Percentiles rank a stretch among this genome's conserved stretches.
phyloP scores from a whole-genome alignment of 2,329 filamentous ascomycete genomes.

The Fusarium pininemorale region DNA sequence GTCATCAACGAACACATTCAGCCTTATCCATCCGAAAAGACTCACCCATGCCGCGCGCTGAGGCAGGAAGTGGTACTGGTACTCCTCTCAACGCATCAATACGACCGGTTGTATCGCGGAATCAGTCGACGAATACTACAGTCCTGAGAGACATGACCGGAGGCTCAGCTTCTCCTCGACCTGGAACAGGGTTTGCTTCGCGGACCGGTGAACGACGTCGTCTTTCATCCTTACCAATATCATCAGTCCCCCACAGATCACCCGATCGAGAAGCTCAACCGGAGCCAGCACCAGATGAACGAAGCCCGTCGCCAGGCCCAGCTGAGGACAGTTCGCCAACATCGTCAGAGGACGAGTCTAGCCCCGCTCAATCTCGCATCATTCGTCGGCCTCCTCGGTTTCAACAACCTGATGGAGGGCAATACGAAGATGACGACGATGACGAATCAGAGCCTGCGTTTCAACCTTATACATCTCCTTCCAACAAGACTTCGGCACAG shows the following conservation, averaged over 20 bases:
- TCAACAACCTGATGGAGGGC: slow-evolving; percentile 49
- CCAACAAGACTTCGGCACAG: slow-evolving; percentile 49
- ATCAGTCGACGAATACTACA: slow-evolving; percentile 58
- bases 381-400: slow-evolving; percentile 68
- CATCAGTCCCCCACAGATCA: slow-evolving; percentile 38
- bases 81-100: slow-evolving; percentile 55
- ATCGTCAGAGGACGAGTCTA: slow-evolving; percentile 60
- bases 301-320: slow-evolving; percentile 47
- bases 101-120: slow-evolving; percentile 58
- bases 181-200: slow-evolving; percentile 27
- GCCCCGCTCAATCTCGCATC: slow-evolving; percentile 66
- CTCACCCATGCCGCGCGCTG: slow-evolving; percentile 61
- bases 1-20: slow-evolving; percentile 58
- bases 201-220: slow-evolving; percentile 49
- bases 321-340: slow-evolving; percentile 50
- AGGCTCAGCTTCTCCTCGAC: slow-evolving; percentile 46
- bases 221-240: slow-evolving; percentile 57
- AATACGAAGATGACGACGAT: slow-evolving; percentile 62
- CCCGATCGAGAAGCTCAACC: slow-evolving; percentile 30
- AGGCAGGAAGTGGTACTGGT: slow-evolving; percentile 53
- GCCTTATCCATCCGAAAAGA: slow-evolving; percentile 67
- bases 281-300: slow-evolving; percentile 34
- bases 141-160: slow-evolving; percentile 49
- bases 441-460: slow-evolving; percentile 67
- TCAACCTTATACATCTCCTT: slow-evolving; percentile 55